Evolutionary conservation across 805 yeast genomes (phyloP), one percentile per base, ranked within the genome.

Genomic region (Hanseniaspora mollemarum): DNA sequence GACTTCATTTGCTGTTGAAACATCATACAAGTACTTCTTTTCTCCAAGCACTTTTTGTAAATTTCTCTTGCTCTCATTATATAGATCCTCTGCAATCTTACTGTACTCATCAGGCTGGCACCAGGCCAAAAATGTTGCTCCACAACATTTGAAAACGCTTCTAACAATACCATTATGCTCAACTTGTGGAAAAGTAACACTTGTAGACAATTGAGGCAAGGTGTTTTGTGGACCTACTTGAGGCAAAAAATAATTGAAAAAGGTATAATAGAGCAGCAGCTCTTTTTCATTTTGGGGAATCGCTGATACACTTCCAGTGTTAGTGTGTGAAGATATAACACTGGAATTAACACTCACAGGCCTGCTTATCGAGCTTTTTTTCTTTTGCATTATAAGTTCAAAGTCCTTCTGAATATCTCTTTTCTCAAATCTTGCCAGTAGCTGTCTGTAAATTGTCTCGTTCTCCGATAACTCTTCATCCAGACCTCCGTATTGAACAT

Each of bases 41-140:
- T 44, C 44, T 19, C 45, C 43, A 7, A 42, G 16, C n/a, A 51
- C 39, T 12, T 45, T 46, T 29, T 53, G 49, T 12, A 56, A 37
- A 16, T 40, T 31, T 24, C 42, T 40, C 28, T 49, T 52, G 49
- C 59, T 55, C 16, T 37, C 51, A 37, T 55, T 54, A 29, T 56
- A 56, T 18, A 56, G 48, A n/a, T 37, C 38, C 29, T 56, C 59
- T 16, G 58, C 58, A 10, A 54, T 31, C 12, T 36, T 45, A 3
- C 56, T 43, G 43, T 55, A 56, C 29, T 55, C 55, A 22, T 46
- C 44, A 9, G 57, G 58, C 36, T 56, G 59, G 29, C 57, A 55
- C 59, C 59, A 56, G 1, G 57, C 58, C 33, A 56, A 40, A 44
- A 56, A 56, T 7, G 59, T 56, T 2, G 59, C 59, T 1, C 59